Evolutionary conservation across 2,329 filamentous ascomycete genomes (phyloP).

Genomic region (Monosporascus sp.): DNA sequence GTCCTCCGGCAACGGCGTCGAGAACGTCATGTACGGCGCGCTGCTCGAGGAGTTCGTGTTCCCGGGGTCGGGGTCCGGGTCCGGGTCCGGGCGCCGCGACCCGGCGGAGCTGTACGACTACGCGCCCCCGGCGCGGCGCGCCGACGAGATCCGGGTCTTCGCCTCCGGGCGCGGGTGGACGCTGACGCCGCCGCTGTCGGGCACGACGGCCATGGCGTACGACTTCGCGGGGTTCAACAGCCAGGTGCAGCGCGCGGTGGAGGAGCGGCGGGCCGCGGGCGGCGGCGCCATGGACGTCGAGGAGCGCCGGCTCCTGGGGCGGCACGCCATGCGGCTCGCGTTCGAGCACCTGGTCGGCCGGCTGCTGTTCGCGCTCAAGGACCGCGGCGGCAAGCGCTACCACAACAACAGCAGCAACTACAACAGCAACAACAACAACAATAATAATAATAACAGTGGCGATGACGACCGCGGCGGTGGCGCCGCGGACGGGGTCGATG

Average conservation of each 20-base stretch:
- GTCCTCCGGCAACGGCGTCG: slow-evolving; percentile 30
- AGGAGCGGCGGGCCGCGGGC: slow-evolving; percentile 23
- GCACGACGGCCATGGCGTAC: slow-evolving; percentile 54
- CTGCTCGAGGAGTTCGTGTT: slow-evolving; percentile 78
- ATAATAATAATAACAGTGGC: slow-evolving; percentile 6
- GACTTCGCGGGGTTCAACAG: slow-evolving; percentile 71
- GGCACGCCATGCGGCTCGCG: slow-evolving; percentile 68
- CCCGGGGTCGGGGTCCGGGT: slow-evolving; percentile 26
- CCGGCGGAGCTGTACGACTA: slow-evolving; percentile 44
- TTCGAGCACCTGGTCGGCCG: slow-evolving; percentile 85
- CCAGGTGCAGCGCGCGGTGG: slow-evolving; percentile 52
- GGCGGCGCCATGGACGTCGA: slow-evolving; percentile 37
- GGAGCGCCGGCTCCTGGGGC: slow-evolving; percentile 65
- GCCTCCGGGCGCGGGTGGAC: slow-evolving; percentile 50
- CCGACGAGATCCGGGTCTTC: slow-evolving; percentile 48
- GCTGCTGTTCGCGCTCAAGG: slow-evolving; percentile 61
- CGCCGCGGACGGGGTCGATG: slow-evolving; percentile 11
- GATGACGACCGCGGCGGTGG: slow-evolving; percentile 10
- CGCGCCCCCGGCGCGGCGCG: slow-evolving; percentile 49
- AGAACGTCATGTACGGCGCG: slow-evolving; percentile 73
- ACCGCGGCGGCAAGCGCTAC: background rate
- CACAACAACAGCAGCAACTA: background rate
- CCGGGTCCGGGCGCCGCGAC: background rate
- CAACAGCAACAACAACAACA: too few relatives aligned
- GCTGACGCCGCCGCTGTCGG: slow-evolving; percentile 61